Evolutionary conservation across 2,329 filamentous ascomycete genomes (phyloP).

Genomic region (Penicillium sp.): DNA sequence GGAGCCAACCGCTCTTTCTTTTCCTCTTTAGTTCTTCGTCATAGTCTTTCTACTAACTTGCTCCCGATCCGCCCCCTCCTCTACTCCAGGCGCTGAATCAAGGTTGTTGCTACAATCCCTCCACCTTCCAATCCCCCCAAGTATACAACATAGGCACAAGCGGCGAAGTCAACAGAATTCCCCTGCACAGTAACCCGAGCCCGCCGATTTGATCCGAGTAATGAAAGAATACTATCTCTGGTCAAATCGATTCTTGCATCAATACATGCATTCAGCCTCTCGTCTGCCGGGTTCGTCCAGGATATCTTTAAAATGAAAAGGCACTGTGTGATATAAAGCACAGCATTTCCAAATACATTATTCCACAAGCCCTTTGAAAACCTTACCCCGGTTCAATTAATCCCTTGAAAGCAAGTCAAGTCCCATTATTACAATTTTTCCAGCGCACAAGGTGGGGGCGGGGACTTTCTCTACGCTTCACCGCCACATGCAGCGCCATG

Average conservation of each 20-base stretch:
- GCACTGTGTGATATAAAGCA: too few relatives aligned
- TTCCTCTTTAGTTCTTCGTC: constrained; percentile 6
- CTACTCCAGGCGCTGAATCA: background rate
- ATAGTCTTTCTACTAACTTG: constrained; percentile 15
- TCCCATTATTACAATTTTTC: background rate
- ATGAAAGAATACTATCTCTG: background rate
- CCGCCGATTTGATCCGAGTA: constrained; percentile 11
- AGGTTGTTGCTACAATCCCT: background rate
- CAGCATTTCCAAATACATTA: background rate
- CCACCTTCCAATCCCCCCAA: background rate
- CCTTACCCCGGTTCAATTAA: too few relatives aligned
- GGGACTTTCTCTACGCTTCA: constrained; percentile 23
- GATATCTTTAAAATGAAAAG: too few relatives aligned
- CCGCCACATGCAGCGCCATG: constrained; percentile 30
- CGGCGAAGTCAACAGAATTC: constrained; percentile 3
- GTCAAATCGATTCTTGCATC: background rate
- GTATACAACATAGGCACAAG: background rate
- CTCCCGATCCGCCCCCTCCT: constrained; percentile 19
- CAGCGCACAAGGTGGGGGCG: constrained; percentile 20
- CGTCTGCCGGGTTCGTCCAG: too few relatives aligned
- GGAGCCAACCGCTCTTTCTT: background rate
- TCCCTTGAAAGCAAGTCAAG: too few relatives aligned
- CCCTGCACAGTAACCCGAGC: constrained; percentile 18
- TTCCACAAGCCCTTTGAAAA: background rate
- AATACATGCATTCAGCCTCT: too few relatives aligned